phyloP scores from a whole-genome alignment of 2,329 filamentous ascomycete species.

The Sarocladiaceae sp. region DNA sequence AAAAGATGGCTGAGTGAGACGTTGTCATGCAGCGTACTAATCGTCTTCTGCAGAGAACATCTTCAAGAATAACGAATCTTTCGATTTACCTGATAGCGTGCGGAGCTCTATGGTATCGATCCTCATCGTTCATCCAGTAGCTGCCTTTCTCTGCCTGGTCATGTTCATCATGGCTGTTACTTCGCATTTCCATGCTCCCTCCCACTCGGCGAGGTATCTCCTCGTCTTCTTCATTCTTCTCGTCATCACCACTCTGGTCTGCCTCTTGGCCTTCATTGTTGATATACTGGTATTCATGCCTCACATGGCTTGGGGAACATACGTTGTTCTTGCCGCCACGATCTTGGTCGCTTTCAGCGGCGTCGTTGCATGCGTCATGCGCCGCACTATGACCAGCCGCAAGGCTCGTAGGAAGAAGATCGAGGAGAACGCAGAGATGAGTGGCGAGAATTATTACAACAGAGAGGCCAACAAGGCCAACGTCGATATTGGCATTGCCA shows the following conservation, averaged over 20 bases:
- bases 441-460: slow-evolving; percentile 84
- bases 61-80: slow-evolving; percentile 30
- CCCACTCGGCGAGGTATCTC: slow-evolving; percentile 85
- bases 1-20: background rate
- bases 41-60: background rate
- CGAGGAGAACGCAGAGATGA: slow-evolving; percentile 94
- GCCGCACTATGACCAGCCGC: slow-evolving; percentile 80
- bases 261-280: slow-evolving; percentile 81
- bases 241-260: slow-evolving; percentile 76
- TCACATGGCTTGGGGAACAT: slow-evolving; percentile 89
- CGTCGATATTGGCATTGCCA: slow-evolving; percentile 25
- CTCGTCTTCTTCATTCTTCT: slow-evolving; percentile 79
- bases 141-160: slow-evolving; percentile 76
- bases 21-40: background rate
- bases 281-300: slow-evolving; percentile 94
- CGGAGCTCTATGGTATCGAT: slow-evolving; percentile 72
- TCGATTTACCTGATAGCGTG: slow-evolving; percentile 49
- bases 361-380: slow-evolving; percentile 90
- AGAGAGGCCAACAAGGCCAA: slow-evolving; percentile 50
- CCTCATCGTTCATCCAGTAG: slow-evolving; percentile 87
- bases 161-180: slow-evolving; percentile 74
- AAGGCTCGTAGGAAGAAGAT: slow-evolving; percentile 92
- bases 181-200: slow-evolving; percentile 80
- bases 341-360: slow-evolving; percentile 76
- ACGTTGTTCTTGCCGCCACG: slow-evolving; percentile 83